phyloP scores from a whole-genome alignment of 352 stramenopile species.

The Globisporangium cederbergense region DNA sequence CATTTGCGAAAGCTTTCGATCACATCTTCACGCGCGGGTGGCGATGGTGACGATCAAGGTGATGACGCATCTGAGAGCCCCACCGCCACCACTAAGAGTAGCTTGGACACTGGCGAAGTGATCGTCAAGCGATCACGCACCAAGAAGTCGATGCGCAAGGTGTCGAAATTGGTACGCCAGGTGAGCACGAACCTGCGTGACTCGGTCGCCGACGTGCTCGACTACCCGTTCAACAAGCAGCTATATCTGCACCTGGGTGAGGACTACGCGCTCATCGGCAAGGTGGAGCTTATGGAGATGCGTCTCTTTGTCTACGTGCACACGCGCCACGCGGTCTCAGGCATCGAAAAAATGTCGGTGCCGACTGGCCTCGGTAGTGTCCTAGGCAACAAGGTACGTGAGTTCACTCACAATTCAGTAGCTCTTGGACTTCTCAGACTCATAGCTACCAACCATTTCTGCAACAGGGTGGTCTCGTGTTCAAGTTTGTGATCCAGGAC shows the following conservation, averaged over 20 bases:
- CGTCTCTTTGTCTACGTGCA: constrained; percentile 73
- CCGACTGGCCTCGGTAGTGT: constrained; percentile 76
- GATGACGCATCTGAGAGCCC: neutral
- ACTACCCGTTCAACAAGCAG: constrained; percentile 69
- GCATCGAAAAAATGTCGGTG: constrained; percentile 68
- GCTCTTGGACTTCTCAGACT: neutral
- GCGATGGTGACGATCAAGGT: neutral
- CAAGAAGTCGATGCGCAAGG: constrained; percentile 70
- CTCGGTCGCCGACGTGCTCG: constrained; percentile 46
- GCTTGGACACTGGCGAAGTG: constrained; percentile 30
- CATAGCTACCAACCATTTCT: neutral
- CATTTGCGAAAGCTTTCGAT: neutral
- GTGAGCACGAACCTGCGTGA: constrained; percentile 67
- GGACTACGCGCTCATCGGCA: constrained; percentile 51
- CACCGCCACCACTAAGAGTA: constrained; percentile 11
- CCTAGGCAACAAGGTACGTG: constrained; percentile 74
- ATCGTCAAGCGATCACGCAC: constrained; percentile 60
- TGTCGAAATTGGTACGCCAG: constrained; percentile 57
- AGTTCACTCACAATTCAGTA: neutral
- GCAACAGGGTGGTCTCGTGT: constrained; percentile 61
- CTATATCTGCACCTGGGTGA: constrained; percentile 60
- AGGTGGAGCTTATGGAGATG: constrained; percentile 84
- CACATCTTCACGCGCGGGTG: neutral
- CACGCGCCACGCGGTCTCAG: constrained; percentile 45
- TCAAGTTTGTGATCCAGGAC: constrained; percentile 75